Evolutionary conservation across 116 monocot genomes (phyloP).

Genomic region (Phalaenopsis hybrid): DNA sequence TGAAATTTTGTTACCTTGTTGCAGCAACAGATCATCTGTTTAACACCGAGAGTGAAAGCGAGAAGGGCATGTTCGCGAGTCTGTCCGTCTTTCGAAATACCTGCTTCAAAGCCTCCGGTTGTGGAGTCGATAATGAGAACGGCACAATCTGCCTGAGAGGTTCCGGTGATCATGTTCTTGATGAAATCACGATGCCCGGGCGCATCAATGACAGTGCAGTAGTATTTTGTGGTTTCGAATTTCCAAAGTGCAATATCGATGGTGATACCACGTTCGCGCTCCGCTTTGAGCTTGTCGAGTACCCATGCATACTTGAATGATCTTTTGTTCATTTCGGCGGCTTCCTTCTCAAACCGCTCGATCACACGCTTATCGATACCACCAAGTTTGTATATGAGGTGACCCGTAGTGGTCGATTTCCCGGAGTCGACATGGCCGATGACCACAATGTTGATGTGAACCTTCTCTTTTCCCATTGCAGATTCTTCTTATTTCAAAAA

Average conservation of each 20-base stretch:
- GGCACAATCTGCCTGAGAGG: no score
- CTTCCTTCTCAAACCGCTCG: conserved; percentile 18
- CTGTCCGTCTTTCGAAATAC: no score
- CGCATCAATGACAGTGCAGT: neutral
- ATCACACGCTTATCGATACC: conserved; percentile 49
- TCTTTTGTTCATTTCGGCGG: conserved; percentile 15
- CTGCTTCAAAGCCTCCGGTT: no score
- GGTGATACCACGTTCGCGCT: conserved; percentile 30
- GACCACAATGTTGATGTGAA: conserved; percentile 40
- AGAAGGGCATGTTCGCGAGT: no score
- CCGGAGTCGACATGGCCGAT: conserved; percentile 43
- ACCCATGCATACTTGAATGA: conserved; percentile 35
- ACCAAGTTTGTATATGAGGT: conserved; percentile 43
- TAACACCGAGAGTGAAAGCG: no score
- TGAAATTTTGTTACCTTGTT: conserved; percentile 24
- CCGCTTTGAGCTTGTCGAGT: conserved; percentile 30
- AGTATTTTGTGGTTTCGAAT: conserved; percentile 37
- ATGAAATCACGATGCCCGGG: no score
- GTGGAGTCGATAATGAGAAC: no score
- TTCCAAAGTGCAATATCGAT: conserved; percentile 37
- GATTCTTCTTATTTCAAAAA: neutral
- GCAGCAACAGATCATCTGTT: conserved; percentile 15
- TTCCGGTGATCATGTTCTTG: no score
- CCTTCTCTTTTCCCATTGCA: conserved; percentile 38
- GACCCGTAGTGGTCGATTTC: conserved; percentile 33